Base-by-base conservation (phyloP, 805 yeast genomes). In the Teunomyces gatunensis region DNA sequence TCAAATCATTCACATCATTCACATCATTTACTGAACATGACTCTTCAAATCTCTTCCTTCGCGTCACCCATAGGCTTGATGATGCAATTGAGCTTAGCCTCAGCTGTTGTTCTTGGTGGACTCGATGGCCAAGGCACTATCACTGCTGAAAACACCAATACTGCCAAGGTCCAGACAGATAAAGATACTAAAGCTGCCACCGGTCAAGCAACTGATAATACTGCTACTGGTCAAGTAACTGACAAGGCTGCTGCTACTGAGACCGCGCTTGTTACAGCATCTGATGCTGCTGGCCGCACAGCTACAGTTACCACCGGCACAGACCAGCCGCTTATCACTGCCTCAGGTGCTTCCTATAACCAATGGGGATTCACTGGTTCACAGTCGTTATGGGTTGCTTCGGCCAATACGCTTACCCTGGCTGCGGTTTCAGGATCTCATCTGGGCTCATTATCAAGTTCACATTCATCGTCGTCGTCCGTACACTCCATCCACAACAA, bases 311-410 rank as follows among this genome's bases (percentile, higher is more conserved):
- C 50, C 2, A 29, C 47, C 7, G 48, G 37, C 2, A 41, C 56
- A 12, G 44, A 36, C 9, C 41, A 48, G 12, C 3, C 25, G 9
- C 7, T 21, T 21, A 45, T 57, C 12, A 42, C 29, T 18, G 23
- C 34, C 18, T 37, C 40, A 6, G 29, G 29, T 23, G 65, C 48
- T 23, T 53, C 68, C 5, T 71, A 59, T 57, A 72, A 72, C 56
- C 69, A 69, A 49, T 71, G 67, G 64, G 77, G 77, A 1, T 72
- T 71, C 53, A 67, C 72, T 4, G 77, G 77, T 1, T 52, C 64
- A 1, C 73, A 72, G 51, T 63, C 69, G 0, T 50, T 48, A 3
- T 72, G 77, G 77, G 53, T 49, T 17, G 63, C 58, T 2, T 37
- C 57, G 20, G 42, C 20, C 17, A 12, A 51, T 55, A 29, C 46